Evolutionary conservation across 306 rosid species (phyloP).

Genomic region (Inga oerstediana): DNA sequence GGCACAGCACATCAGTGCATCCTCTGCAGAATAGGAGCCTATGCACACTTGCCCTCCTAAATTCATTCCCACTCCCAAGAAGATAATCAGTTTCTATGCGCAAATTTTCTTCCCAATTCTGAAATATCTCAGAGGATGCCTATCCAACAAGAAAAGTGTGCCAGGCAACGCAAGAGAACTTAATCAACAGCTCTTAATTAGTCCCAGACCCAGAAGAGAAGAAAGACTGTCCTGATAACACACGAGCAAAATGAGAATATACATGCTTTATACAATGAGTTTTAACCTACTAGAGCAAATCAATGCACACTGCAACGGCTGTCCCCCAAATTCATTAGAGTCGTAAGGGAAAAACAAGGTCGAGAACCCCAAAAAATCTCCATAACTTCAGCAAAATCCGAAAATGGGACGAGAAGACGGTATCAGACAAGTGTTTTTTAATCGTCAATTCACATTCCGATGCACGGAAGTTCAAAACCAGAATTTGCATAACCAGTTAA

Average conservation of each 20-base stretch:
- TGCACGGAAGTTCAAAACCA: constrained; percentile 21
- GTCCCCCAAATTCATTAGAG: neutral
- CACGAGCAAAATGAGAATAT: constrained; percentile 7
- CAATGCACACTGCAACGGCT: neutral
- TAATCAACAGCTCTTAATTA: neutral
- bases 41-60: constrained; percentile 2
- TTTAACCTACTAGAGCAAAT: constrained; percentile 12
- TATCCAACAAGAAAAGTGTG: constrained; percentile 18
- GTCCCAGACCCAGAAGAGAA: neutral
- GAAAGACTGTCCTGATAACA: neutral
- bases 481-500: constrained; percentile 19
- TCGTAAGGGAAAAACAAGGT: neutral
- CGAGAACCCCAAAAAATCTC: neutral
- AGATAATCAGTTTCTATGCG: neutral
- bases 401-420: constrained; percentile 2
- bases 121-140: neutral
- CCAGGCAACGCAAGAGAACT: neutral
- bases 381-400: neutral
- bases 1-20: neutral
- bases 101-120: neutral
- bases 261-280: neutral
- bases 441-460: neutral
- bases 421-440: neutral
- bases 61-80: neutral
- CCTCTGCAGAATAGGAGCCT: neutral